Evolutionary conservation across 148 eudicot species (phyloP).

Genomic region (Limonium bicolor): DNA sequence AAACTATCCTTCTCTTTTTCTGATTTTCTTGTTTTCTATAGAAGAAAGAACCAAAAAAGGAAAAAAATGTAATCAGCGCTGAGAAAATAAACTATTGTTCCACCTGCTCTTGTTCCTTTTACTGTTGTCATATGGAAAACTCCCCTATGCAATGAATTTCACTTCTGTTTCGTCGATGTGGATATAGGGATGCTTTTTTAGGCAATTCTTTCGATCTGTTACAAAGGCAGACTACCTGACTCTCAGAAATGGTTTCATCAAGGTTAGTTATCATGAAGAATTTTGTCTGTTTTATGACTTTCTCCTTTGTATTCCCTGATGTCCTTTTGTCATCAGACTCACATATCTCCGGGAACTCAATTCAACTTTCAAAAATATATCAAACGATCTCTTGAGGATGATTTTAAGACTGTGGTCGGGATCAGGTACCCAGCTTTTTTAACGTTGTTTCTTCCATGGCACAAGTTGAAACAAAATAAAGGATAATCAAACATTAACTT

Average conservation of each 20-base stretch:
- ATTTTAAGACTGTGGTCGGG: slow-evolving; percentile 91
- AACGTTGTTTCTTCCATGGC: not conserved
- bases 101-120: not conserved
- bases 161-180: too few relatives aligned
- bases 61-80: too few relatives aligned
- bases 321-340: slow-evolving; percentile 34
- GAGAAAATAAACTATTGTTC: not conserved
- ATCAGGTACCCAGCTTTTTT: too few relatives aligned
- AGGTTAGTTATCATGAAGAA: slow-evolving; percentile 16
- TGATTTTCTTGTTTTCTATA: not conserved
- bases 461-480: too few relatives aligned
- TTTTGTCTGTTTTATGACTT: not conserved
- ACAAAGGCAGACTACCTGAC: slow-evolving; percentile 59
- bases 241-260: slow-evolving; percentile 65
- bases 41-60: too few relatives aligned
- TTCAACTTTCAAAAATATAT: slow-evolving; percentile 93
- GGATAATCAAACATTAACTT: not conserved
- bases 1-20: not conserved
- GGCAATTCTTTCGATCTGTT: slow-evolving; percentile 67
- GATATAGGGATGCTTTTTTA: slow-evolving; percentile 82
- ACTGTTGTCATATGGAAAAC: too few relatives aligned
- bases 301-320: not conserved
- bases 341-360: slow-evolving; percentile 82
- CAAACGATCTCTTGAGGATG: slow-evolving; percentile 92
- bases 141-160: too few relatives aligned